Evolutionary conservation across 805 yeast species (phyloP).

Genomic region (Kodamaea neixiangensis): DNA sequence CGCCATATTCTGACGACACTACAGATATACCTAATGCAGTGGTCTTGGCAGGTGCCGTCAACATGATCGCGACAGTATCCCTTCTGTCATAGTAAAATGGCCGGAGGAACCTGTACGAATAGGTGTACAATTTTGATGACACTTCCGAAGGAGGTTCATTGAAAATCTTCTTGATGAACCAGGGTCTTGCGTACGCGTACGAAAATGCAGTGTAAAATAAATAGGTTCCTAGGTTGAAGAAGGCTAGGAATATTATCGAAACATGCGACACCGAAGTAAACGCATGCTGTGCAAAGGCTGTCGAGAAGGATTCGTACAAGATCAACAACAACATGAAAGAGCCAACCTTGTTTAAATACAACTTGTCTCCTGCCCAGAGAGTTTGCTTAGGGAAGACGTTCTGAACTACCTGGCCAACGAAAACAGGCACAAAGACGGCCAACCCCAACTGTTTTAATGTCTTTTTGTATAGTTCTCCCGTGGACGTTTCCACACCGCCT

Average conservation of each 20-base stretch:
- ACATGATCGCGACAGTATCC: constrained; percentile 78
- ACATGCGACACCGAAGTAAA: constrained; percentile 68
- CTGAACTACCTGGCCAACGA: constrained; percentile 88
- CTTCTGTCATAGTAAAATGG: constrained; percentile 72
- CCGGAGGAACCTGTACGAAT: constrained; percentile 44
- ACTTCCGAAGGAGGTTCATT: constrained; percentile 48
- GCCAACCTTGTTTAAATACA: constrained; percentile 70
- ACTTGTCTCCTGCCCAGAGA: constrained; percentile 57
- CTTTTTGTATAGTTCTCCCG: constrained; percentile 60
- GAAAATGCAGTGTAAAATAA: constrained; percentile 71
- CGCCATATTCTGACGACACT: constrained; percentile 77
- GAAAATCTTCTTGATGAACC: constrained; percentile 45
- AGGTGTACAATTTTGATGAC: constrained; percentile 47
- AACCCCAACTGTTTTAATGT: constrained; percentile 90
- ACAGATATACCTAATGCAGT: constrained; percentile 90
- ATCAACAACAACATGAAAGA: constrained; percentile 76
- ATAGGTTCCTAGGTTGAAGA: constrained; percentile 80
- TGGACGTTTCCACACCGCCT: constrained; percentile 50
- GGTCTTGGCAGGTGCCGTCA: constrained; percentile 92
- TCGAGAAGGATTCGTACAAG: constrained; percentile 79
- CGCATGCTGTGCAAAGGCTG: constrained; percentile 83
- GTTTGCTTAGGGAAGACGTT: constrained; percentile 66
- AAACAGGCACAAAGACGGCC: constrained; percentile 79
- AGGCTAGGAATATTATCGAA: constrained; percentile 73
- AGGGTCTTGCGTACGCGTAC: constrained; percentile 61